phyloP scores from a whole-genome alignment of 441 rosid species.

The Gossypium trilobum region DNA sequence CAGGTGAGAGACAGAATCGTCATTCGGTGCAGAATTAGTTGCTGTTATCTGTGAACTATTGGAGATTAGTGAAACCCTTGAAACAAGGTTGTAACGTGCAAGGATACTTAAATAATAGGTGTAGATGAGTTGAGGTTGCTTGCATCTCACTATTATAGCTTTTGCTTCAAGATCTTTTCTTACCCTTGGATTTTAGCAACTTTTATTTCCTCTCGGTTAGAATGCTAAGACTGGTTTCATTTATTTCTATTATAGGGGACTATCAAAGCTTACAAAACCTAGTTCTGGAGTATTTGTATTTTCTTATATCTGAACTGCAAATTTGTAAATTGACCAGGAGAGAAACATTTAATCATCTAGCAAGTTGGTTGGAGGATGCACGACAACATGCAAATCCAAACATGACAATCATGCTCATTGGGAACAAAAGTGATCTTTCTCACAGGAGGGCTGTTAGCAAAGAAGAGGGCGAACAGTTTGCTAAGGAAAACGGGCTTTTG shows the following conservation, averaged over 20 bases:
- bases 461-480: conserved; percentile 51
- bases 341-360: conserved; percentile 51
- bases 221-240: not conserved
- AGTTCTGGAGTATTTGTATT: not conserved
- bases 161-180: not conserved
- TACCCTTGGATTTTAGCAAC: not conserved
- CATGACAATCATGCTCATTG: conserved; percentile 45
- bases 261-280: not conserved
- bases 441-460: conserved; percentile 47
- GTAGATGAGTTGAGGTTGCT: not conserved
- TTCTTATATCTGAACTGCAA: conserved; percentile 4
- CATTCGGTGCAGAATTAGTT: not conserved
- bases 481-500: conserved; percentile 44
- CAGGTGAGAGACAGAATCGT: conserved; percentile 32
- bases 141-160: not conserved
- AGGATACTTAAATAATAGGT: not conserved
- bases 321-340: conserved; percentile 27
- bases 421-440: conserved; percentile 46
- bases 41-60: not conserved
- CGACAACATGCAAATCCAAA: conserved; percentile 53
- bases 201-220: not conserved
- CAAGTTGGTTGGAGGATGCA: conserved; percentile 54
- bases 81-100: not conserved
- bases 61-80: not conserved
- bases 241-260: not conserved